A percentile compares a stretch with the other conserved stretches of the same genome.
Conservation (phyloP, 2,329 filamentous ascomycete species). For the Leptodontidium sp. region DNA sequence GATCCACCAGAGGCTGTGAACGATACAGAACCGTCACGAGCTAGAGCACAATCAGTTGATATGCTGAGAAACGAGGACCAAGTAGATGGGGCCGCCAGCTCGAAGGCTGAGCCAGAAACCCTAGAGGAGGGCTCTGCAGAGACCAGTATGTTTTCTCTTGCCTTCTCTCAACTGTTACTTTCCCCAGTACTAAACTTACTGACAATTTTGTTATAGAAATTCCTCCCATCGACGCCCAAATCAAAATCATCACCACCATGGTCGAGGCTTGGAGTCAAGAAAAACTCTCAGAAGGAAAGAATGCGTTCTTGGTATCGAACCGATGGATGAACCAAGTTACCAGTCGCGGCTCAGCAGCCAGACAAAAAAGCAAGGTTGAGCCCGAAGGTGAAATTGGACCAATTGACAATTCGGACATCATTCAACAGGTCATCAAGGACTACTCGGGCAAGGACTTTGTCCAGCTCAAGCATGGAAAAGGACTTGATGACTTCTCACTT, state of each 20-base stretch:
- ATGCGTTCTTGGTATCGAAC: conserved; percentile 80
- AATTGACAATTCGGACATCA: conserved; percentile 87
- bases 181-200: conserved; percentile 5
- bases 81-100: conserved; percentile 15
- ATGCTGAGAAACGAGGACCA: conserved; percentile 36
- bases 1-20: conserved; percentile 27
- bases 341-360: conserved; percentile 67
- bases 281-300: conserved; percentile 72
- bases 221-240: conserved; percentile 72
- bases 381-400: conserved; percentile 71
- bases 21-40: conserved; percentile 15
- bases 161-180: background rate
- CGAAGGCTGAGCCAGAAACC: conserved; percentile 1
- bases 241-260: conserved; percentile 74
- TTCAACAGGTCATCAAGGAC: conserved; percentile 66
- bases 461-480: conserved; percentile 73
- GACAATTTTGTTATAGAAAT: conserved; percentile 34
- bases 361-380: conserved; percentile 65
- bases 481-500: conserved; percentile 77
- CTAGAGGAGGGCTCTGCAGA: conserved; percentile 19
- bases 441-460: conserved; percentile 67
- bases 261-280: conserved; percentile 56
- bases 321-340: conserved; percentile 81
- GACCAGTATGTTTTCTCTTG: conserved; percentile 17
- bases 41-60: conserved; percentile 39